Evolutionary conservation across 1,139 yeast genomes (phyloP), one percentile per base, ranked within the genome.

Genomic region (Hyphopichia burtonii): DNA sequence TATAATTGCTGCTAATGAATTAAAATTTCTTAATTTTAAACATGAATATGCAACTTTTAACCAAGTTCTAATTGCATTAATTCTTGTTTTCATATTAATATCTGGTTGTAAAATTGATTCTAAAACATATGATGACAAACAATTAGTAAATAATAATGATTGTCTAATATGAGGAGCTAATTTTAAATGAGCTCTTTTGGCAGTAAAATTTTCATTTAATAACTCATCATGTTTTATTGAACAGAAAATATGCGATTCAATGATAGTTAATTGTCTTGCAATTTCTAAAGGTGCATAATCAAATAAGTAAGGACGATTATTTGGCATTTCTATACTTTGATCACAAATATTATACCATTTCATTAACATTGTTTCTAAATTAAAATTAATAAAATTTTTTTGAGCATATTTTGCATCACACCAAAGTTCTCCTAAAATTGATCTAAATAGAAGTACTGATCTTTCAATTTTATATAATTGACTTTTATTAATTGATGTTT

Each of bases 1-100:
- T 59, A 90, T 79, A 41, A 91, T 86, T 0, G 96, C 87, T n/a
- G 96, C 93, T 44, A 89, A 68, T 0, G 96, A 83, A 61, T 91
- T 91, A 68, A 84, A 88, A 59, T 90, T 90, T 46, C 94, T 73
- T 55, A 89, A 70, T 53, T 86, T 86, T 41, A 84, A 71, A 54
- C 95, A 83, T n/a, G 91, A 85, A 44, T 86, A 77, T 0, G 95
- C 93, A 36, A 89, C 76, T 55, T 86, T 87, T 48, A 91, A 70
- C 97, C 98, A 91, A 17, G 82, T 80, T 58, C 85, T 85, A 32
- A 90, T 65, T 38, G 79, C 70, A 50, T 80, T 82, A 35, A 78
- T 71, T 48, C 91, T 69, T 55, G 74, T 68, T 66, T 78, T 72
- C 45, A 65, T 54, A 47, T 63, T 61, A 64, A 78, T 49, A 14